phyloP scores from a whole-genome alignment of 495 filamentous ascomycete species.

The Tuber umbilicatum region DNA sequence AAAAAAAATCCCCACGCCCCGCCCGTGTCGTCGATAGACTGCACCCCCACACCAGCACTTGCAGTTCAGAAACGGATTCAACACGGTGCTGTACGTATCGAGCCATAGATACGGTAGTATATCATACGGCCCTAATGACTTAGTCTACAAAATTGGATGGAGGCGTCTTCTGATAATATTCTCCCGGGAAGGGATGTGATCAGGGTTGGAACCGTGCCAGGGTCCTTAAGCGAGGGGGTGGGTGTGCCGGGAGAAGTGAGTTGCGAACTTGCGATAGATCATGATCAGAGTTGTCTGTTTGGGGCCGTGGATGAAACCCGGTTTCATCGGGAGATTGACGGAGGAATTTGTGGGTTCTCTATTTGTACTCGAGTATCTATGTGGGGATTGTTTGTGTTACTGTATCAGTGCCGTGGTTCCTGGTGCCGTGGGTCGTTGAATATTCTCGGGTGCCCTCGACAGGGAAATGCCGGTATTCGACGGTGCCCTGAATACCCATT shows the following conservation, averaged over 20 bases:
- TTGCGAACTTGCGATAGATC: neutral
- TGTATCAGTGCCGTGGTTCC: neutral
- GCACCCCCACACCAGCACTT: neutral
- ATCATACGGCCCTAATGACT: neutral
- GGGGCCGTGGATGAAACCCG: neutral
- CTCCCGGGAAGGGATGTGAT: neutral
- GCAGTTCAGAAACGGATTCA: neutral
- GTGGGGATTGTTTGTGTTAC: neutral
- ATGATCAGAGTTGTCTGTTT: neutral
- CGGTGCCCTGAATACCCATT: neutral
- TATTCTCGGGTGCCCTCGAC: neutral
- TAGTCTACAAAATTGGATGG: neutral
- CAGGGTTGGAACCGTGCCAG: neutral
- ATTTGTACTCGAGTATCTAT: neutral
- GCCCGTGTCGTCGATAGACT: neutral
- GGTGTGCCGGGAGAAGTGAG: neutral
- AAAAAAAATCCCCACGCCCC: neutral
- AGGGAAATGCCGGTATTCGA: neutral
- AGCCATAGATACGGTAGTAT: neutral
- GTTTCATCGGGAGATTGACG: neutral
- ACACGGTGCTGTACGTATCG: neutral
- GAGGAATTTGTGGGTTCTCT: neutral
- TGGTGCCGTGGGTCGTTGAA: neutral
- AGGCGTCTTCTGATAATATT: neutral
- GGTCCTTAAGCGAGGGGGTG: neutral